A percentile compares a stretch with the other conserved stretches of the same genome.
Evolutionary conservation across 1,284 basidiomycete genomes (phyloP).

Genomic region (Puccinia triticina): DNA sequence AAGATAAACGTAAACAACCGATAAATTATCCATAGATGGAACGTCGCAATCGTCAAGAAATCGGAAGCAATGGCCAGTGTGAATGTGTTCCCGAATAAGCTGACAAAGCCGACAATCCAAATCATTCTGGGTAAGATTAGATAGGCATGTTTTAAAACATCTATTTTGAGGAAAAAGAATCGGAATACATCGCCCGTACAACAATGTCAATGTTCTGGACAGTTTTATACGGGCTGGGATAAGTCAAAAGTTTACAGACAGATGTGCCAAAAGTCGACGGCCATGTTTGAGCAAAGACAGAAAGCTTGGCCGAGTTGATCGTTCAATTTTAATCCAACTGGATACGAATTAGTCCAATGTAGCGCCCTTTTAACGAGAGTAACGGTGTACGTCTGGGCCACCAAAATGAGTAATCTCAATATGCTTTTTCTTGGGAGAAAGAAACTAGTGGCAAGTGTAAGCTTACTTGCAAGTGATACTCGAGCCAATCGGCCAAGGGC

Average conservation of each 20-base stretch:
- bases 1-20: constrained; percentile 70
- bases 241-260: constrained; percentile 63
- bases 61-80: constrained; percentile 72
- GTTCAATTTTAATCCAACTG: constrained; percentile 92
- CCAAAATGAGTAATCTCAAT: constrained; percentile 7
- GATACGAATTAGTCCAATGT: constrained; percentile 90
- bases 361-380: constrained; percentile 67
- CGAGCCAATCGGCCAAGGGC: constrained; percentile 51
- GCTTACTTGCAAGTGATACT: constrained; percentile 56
- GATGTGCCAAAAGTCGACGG: constrained; percentile 70
- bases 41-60: constrained; percentile 69
- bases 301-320: constrained; percentile 77
- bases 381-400: constrained; percentile 63
- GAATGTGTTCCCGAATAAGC: constrained; percentile 72
- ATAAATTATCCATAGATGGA: constrained; percentile 77
- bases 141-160: constrained; percentile 60
- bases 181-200: constrained; percentile 34
- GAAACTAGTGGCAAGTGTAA: constrained; percentile 30
- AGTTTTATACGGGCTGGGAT: background rate
- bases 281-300: constrained; percentile 69
- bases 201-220: background rate
- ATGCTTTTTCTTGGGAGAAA: background rate
- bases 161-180: constrained; percentile 56
- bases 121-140: constrained; percentile 65
- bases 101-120: constrained; percentile 66